Percentiles rank a stretch among this genome's conserved stretches.
These are phyloP conservation scores for Thielaviopsis euricoi DNA, from an alignment of 2,329 filamentous ascomycete genomes.

Conservation along the genomic window DNA sequence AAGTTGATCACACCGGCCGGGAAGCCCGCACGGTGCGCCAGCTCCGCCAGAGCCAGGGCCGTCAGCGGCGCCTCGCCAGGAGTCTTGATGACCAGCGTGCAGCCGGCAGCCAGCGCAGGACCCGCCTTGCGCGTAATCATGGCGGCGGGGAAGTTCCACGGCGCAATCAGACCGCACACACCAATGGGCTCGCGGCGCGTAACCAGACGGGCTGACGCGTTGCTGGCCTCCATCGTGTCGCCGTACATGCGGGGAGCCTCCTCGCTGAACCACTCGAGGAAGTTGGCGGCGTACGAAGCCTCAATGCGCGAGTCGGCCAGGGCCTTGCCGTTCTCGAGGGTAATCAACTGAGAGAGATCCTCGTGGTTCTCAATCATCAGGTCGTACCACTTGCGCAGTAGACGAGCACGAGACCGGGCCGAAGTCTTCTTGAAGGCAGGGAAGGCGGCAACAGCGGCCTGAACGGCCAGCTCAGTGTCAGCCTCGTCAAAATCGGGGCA, in stretches of 20 bases:
- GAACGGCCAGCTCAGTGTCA: constrained; percentile 69
- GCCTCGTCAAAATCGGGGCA: constrained; percentile 67
- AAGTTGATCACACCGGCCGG: constrained; percentile 85
- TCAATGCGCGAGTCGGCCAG: constrained; percentile 58
- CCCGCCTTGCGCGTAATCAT: constrained; percentile 59
- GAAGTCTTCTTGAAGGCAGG: constrained; percentile 53
- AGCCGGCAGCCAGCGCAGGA: constrained; percentile 78
- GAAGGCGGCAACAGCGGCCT: constrained; percentile 64
- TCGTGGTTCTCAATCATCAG: constrained; percentile 63
- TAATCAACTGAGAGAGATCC: constrained; percentile 68
- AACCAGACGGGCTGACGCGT: constrained; percentile 56
- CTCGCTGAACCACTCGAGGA: constrained; percentile 69
- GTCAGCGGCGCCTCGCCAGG: constrained; percentile 88
- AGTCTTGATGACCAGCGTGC: constrained; percentile 83
- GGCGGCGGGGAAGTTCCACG: constrained; percentile 76
- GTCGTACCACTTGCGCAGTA: constrained; percentile 69
- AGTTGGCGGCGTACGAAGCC: constrained; percentile 54
- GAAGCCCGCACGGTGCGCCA: constrained; percentile 73
- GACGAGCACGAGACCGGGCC: constrained; percentile 54
- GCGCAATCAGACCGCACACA: constrained; percentile 68
- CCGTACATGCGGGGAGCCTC: constrained; percentile 62
- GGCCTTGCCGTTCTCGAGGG: constrained; percentile 83
- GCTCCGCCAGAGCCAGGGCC: constrained; percentile 70
- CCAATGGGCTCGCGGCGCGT: constrained; percentile 74
- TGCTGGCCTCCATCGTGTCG: constrained; percentile 53